Evolutionary conservation across 2,329 filamentous ascomycete species (phyloP).

Genomic region (Fusarium domesticum): DNA sequence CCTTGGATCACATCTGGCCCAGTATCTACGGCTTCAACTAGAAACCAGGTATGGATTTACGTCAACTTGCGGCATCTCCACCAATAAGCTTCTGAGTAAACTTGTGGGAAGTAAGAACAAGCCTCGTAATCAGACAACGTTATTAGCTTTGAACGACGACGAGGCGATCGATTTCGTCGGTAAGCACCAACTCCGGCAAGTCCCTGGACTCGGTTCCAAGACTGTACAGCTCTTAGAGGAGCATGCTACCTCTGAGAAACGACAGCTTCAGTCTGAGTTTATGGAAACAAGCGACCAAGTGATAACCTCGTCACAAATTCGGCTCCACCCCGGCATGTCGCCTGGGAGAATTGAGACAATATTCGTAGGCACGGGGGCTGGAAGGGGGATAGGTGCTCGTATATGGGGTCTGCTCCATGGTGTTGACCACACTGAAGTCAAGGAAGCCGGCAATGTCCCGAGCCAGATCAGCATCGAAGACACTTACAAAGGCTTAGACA

Average conservation of each 20-base stretch:
- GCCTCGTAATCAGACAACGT: constrained; percentile 80
- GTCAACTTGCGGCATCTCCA: constrained; percentile 81
- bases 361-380: constrained; percentile 65
- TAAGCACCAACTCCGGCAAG: constrained; percentile 68
- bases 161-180: constrained; percentile 70
- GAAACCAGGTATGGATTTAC: constrained; percentile 80
- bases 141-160: constrained; percentile 62
- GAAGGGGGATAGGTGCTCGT: constrained; percentile 67
- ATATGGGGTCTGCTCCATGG: constrained; percentile 81
- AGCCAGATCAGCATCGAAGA: constrained; percentile 94
- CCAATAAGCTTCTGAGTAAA: constrained; percentile 83
- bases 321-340: constrained; percentile 60
- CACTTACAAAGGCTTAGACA: constrained; percentile 73
- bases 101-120: constrained; percentile 82
- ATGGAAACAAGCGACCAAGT: constrained; percentile 37
- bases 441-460: constrained; percentile 67
- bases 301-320: constrained; percentile 64
- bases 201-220: constrained; percentile 84
- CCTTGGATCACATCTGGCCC: constrained; percentile 77
- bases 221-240: constrained; percentile 48
- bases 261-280: constrained; percentile 31
- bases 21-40: constrained; percentile 67
- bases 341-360: constrained; percentile 64
- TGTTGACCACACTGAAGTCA: constrained; percentile 71
- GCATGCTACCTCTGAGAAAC: constrained; percentile 44